phyloP scores from a whole-genome alignment of 2,329 filamentous ascomycete species.

The Fusarium lyarnte region DNA sequence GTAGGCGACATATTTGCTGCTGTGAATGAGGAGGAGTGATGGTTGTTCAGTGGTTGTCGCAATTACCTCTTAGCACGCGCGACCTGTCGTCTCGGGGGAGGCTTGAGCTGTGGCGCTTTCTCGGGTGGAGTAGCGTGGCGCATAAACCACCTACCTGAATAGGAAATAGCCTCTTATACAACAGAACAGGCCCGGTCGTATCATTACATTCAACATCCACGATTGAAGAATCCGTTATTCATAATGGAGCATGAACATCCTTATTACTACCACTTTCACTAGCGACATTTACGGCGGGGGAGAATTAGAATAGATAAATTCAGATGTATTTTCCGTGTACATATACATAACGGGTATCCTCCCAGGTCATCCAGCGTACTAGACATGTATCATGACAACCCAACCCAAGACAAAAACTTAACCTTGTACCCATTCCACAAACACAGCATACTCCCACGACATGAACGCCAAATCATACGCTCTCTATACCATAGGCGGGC shows the following conservation, averaged over 20 bases:
- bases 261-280: not conserved
- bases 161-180: slow-evolving; percentile 5
- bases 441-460: not conserved
- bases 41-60: slow-evolving; percentile 30
- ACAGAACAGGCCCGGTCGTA: not conserved
- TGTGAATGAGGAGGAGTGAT: slow-evolving; percentile 18
- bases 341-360: slow-evolving; percentile 11
- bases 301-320: not conserved
- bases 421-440: not conserved
- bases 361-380: slow-evolving; percentile 11
- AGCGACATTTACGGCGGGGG: not conserved
- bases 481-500: not conserved
- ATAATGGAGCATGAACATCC: not conserved
- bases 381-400: slow-evolving; percentile 15
- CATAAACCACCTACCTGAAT: slow-evolving; percentile 29
- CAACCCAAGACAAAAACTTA: not conserved
- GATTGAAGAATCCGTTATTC: not conserved
- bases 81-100: slow-evolving; percentile 25
- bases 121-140: slow-evolving; percentile 27
- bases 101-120: slow-evolving; percentile 22
- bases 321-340: not conserved
- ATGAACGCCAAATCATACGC: slow-evolving; percentile 25
- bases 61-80: slow-evolving; percentile 34
- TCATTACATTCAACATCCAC: not conserved
- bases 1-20: slow-evolving; percentile 50